Conservation (phyloP, 2,329 filamentous ascomycete species). For the Colletotrichum graminicola region DNA sequence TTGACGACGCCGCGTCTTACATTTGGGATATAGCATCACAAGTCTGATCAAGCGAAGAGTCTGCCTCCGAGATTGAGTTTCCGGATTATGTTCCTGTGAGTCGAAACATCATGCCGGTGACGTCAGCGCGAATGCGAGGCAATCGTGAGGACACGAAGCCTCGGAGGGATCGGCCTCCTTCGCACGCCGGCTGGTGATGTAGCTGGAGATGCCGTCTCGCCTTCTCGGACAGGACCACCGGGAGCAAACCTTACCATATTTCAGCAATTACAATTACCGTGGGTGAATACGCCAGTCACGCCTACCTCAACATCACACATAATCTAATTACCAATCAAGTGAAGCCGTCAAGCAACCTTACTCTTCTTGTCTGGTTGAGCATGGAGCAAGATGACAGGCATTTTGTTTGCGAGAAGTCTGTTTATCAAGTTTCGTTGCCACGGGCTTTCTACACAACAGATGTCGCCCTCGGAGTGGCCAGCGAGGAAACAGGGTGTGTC, state of each 20-base stretch:
- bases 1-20: background rate
- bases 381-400: background rate
- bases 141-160: constrained; percentile 9
- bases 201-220: background rate
- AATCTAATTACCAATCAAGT: background rate
- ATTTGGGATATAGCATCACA: background rate
- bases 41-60: background rate
- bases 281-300: background rate
- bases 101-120: background rate
- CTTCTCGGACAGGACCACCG: background rate
- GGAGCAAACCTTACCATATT: background rate
- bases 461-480: background rate
- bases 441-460: background rate
- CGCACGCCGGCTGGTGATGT: background rate
- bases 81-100: background rate
- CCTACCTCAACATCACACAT: background rate
- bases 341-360: background rate
- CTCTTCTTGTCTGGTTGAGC: background rate
- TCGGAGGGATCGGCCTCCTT: constrained; percentile 3
- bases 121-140: constrained; percentile 15
- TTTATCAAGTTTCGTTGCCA: too few relatives aligned
- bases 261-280: background rate
- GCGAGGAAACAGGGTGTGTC: background rate
- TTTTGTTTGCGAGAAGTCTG: background rate
- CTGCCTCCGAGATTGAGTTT: background rate